phyloP scores from a whole-genome alignment of 208 protist genomes.

The Trichomonas vaginalis region DNA sequence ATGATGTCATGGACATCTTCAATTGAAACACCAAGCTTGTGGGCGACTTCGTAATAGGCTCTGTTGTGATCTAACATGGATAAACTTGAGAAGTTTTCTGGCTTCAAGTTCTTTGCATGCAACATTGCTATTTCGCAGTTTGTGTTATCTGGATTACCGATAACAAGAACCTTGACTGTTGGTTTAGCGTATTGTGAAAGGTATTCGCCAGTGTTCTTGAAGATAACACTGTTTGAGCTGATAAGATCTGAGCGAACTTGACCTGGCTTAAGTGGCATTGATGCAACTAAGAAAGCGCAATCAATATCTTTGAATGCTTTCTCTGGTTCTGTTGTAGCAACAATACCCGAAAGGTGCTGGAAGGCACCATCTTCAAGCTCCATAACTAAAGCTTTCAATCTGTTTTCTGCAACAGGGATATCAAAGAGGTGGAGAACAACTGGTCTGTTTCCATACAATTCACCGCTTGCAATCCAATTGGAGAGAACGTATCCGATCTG shows the following conservation, averaged over 20 bases:
- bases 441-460: constrained; percentile 60
- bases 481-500: constrained; percentile 74
- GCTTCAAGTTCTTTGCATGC: constrained; percentile 38
- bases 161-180: constrained; percentile 51
- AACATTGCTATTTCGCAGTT: too few relatives aligned
- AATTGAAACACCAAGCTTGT: constrained; percentile 33
- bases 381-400: constrained; percentile 37
- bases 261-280: constrained; percentile 70
- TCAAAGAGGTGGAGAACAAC: constrained; percentile 71
- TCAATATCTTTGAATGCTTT: constrained; percentile 27
- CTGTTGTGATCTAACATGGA: constrained; percentile 86
- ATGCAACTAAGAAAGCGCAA: constrained; percentile 48
- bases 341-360: background rate
- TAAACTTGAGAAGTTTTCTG: constrained; percentile 70
- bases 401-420: constrained; percentile 42
- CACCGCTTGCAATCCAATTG: constrained; percentile 66
- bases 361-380: constrained; percentile 42
- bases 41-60: constrained; percentile 55
- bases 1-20: constrained; percentile 60
- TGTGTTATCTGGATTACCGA: too few relatives aligned
- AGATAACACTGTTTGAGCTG: too few relatives aligned
- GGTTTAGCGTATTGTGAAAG: constrained; percentile 58
- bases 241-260: background rate
- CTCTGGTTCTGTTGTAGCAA: background rate
- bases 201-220: too few relatives aligned